Base-by-base conservation (phyloP, 164 flowering plant species). In the Litsea cubeba region DNA sequence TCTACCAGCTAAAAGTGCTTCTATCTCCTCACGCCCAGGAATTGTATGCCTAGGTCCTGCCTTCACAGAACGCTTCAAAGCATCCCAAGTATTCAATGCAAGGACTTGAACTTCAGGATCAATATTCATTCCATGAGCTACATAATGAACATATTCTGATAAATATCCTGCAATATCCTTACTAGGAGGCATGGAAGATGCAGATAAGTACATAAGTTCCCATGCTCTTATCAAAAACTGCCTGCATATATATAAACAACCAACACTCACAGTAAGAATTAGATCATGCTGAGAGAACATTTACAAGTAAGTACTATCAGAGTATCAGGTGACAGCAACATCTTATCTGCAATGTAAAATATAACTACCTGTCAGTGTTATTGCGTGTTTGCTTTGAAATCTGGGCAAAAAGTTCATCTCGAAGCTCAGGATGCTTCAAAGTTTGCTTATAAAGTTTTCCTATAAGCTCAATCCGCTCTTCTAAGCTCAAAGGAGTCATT, bases 151-250 rank as follows among this genome's bases (percentile, higher is more conserved):
- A 79, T 96, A 94, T 80, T 96, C 98, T 3, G 96, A 89, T 71
- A 96, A 80, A 81, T 90, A 96, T 64, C 86, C 92, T 65, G 91
- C 94, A 82, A 96, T 88, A 64, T 96, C 99, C 82, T 96, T 96
- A 89, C 93, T 89, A 74, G 99, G 99, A 78, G 99, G 98, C 97
- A 94, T 96, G 70, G 90, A 91, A n/a, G 97, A 94, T 60, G 98
- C 93, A 81, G 97, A 92, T 62, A 96, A 77, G 76, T 87, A 90
- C 97, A 96, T 92, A 0, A 96, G 81, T 79, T 96, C 98, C 99
- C 99, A 96, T 57, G 97, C 97, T 82, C 83, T 94, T 22, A 89
- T 81, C 81, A 92, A 83, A 85, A 71, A 87, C 60, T 84, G 89
- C 88, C 99, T 96, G 85, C 25, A 76, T 66, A 70, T 81, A 74